Percentiles rank a stretch among this genome's conserved stretches.
phyloP scores from a whole-genome alignment of 2,329 filamentous ascomycete genomes.

The Blastomyces parvus region DNA sequence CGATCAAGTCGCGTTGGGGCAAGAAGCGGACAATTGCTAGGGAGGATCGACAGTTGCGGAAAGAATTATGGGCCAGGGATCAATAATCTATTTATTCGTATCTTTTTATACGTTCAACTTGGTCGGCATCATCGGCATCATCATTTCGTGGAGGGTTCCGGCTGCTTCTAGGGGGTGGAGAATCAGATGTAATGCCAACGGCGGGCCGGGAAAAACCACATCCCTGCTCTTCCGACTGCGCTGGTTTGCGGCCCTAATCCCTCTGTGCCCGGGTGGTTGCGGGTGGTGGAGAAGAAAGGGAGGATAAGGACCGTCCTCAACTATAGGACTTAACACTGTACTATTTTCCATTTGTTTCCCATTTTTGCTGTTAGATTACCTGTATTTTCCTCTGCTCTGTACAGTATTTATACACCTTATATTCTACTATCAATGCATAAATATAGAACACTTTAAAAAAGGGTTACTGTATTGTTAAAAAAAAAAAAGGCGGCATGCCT shows the following conservation, averaged over 20 bases:
- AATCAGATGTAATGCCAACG: background rate
- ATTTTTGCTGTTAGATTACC: background rate
- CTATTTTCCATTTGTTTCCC: background rate
- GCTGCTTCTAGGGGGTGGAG: background rate
- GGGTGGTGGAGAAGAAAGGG: background rate
- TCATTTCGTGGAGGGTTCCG: background rate
- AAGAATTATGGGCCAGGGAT: slow-evolving; percentile 52
- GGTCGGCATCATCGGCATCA: background rate
- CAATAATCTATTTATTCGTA: slow-evolving; percentile 26
- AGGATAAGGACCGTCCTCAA: background rate
- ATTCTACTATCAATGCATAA: background rate
- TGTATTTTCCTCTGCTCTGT: background rate
- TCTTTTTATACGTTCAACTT: background rate
- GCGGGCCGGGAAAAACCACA: background rate
- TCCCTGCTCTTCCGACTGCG: background rate
- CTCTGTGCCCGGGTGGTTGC: background rate
- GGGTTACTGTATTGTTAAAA: background rate
- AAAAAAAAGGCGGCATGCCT: no score
- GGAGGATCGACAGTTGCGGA: slow-evolving; percentile 51
- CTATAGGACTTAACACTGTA: background rate
- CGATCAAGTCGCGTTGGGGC: slow-evolving; percentile 53
- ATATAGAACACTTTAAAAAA: background rate
- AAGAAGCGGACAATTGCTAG: slow-evolving; percentile 49
- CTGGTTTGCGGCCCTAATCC: background rate
- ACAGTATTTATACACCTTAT: background rate